Conservation (phyloP, 176 grass and related monocot genomes). For the Rhipidocladum racemiflorum region DNA sequence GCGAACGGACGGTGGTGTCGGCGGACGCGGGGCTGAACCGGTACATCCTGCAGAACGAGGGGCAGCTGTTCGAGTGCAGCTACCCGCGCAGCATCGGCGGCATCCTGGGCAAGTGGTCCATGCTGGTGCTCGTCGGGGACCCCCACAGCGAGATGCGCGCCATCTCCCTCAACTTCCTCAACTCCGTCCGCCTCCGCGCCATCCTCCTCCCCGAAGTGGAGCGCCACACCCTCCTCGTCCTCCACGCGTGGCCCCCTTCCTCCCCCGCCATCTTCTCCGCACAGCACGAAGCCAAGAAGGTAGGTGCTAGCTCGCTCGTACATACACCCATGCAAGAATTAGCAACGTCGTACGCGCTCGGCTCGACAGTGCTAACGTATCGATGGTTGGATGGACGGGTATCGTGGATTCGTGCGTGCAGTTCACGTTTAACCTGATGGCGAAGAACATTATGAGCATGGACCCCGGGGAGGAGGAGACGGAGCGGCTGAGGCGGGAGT, state of each 20-base stretch:
- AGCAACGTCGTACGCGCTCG: neutral
- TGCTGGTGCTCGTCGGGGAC: constrained; percentile 76
- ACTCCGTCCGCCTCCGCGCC: constrained; percentile 62
- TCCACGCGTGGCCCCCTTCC: constrained; percentile 44
- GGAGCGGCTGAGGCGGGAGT: constrained; percentile 71
- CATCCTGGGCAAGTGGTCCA: constrained; percentile 92
- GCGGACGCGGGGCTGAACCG: constrained; percentile 85
- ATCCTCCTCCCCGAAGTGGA: constrained; percentile 79
- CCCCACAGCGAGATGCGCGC: constrained; percentile 76
- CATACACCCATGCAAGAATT: neutral
- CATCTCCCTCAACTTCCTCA: constrained; percentile 93
- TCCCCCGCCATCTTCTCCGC: constrained; percentile 57
- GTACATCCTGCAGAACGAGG: constrained; percentile 92
- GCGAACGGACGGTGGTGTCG: constrained; percentile 81
- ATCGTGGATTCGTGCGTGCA: constrained; percentile 39
- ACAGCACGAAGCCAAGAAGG: constrained; percentile 90
- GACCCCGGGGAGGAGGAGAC: constrained; percentile 71
- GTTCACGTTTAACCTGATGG: constrained; percentile 99
- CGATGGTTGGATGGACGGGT: neutral
- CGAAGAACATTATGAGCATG: constrained; percentile 98
- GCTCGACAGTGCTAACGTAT: neutral
- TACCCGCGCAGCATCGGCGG: constrained; percentile 91
- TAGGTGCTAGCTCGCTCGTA: constrained; percentile 1
- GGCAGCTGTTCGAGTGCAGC: constrained; percentile 80
- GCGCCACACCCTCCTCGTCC: constrained; percentile 66